A percentile compares a stretch with the other conserved stretches of the same genome.
These are phyloP conservation scores for Colletotrichum cordylinicola DNA, from an alignment of 2,329 filamentous ascomycete genomes.

Conservation along the genomic window DNA sequence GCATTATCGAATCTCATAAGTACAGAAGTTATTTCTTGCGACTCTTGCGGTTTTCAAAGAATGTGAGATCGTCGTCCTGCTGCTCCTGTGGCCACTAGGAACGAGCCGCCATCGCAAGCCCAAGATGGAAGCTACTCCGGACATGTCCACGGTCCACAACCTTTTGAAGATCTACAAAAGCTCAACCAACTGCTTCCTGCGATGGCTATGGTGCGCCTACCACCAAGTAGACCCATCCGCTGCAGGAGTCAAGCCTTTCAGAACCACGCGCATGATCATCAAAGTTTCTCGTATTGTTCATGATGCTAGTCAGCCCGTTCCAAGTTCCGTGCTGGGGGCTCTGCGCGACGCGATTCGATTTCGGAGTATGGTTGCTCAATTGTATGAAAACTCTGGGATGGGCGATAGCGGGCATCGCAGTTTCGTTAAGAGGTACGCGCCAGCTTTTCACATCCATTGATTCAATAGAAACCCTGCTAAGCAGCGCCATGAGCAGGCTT, in stretches of 20 bases:
- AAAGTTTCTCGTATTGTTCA: fast-evolving
- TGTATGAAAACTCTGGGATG: neutral
- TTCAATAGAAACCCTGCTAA: neutral
- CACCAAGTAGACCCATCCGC: neutral
- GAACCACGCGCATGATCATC: fast-evolving
- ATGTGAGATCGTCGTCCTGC: neutral
- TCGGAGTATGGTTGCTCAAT: neutral
- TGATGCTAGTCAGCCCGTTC: fast-evolving
- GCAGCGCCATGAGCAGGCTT: neutral
- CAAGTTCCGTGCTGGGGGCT: neutral
- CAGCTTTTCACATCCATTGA: neutral
- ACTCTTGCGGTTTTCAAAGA: neutral
- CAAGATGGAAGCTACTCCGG: neutral
- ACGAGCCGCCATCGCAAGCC: fast-evolving
- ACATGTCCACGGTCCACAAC: neutral
- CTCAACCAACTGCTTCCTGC: neutral
- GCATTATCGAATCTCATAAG: neutral
- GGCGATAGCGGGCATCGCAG: neutral
- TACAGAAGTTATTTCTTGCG: neutral
- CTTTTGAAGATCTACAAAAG: neutral
- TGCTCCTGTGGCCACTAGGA: neutral
- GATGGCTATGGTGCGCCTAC: neutral
- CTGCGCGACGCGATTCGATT: neutral
- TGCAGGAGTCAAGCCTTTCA: neutral
- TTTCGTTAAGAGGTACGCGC: fast-evolving